Evolutionary conservation across 2,329 filamentous ascomycete species (phyloP).

Genomic region (Sporothrix curviconia): DNA sequence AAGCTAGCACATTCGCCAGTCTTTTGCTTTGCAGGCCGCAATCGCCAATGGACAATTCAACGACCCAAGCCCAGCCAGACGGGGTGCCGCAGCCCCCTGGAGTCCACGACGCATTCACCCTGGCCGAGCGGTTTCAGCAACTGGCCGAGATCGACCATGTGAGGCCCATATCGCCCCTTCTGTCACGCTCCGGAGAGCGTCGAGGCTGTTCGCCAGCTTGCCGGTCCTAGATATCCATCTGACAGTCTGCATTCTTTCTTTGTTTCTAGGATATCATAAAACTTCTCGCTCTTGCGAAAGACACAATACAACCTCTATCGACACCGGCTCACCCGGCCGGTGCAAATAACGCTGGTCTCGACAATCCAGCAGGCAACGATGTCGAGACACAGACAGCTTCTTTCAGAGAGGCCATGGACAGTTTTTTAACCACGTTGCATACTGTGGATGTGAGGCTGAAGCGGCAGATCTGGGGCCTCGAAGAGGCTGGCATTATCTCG

Average conservation of each 20-base stretch:
- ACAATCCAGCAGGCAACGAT: conserved; percentile 13
- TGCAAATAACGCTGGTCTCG: not conserved
- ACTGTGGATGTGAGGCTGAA: conserved; percentile 68
- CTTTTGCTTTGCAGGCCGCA: not conserved
- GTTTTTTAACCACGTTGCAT: conserved; percentile 68
- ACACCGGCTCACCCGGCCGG: conserved; percentile 27
- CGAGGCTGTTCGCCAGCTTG: not conserved
- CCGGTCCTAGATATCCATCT: not conserved
- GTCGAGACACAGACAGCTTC: conserved; percentile 45
- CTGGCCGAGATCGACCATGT: conserved; percentile 72
- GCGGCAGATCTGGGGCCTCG: conserved; percentile 69
- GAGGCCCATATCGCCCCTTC: conserved; percentile 10
- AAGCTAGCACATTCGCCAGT: too few relatives aligned
- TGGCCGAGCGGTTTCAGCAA: conserved; percentile 72
- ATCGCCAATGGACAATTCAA: not conserved
- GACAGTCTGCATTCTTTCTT: not conserved
- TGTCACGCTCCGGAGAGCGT: conserved; percentile 27
- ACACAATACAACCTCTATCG: conserved; percentile 58
- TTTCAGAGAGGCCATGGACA: conserved; percentile 54
- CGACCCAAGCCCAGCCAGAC: not conserved
- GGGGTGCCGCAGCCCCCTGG: not conserved
- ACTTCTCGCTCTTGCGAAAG: conserved; percentile 43
- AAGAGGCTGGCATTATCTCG: conserved; percentile 71
- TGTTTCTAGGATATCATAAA: conserved; percentile 37
- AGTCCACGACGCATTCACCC: conserved; percentile 52